Evolutionary conservation across 148 eudicot genomes (phyloP), one percentile per base, ranked within the genome.

Genomic region (Silene latifolia): DNA sequence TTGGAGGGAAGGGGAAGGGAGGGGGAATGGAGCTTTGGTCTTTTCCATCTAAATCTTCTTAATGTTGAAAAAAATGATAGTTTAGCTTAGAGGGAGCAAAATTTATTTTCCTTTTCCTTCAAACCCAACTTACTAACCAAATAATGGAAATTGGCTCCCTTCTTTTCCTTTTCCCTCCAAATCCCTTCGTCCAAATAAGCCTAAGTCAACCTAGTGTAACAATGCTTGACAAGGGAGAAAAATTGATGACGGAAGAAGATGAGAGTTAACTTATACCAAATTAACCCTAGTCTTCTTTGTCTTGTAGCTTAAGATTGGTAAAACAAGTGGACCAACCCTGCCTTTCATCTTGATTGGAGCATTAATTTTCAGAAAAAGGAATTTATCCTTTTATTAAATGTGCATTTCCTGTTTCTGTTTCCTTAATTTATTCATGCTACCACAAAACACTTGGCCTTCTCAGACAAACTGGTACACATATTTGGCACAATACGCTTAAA

Each of bases 211-310:
- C 27, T 29, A 18, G 13, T 64, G 68, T 66, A 21, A 13, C 4
- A 8, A 27, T 61, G 68, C 4, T 62, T 20, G 21, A 46, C 21
- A 73, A 44, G 58, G 21, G 58, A 61, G 76, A 61, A 73, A 73
- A 13, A 44, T 46, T 20, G 20, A 46, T 62, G 4, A 35, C 35
- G 12, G 35, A 32, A 32, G 35, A 60, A 60, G 25, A 21, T 62
- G 65, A 24, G 13, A 10, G 23, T 62, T 2, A 62, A 24, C 8
- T 24, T 62, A 24, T 62, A n/a, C 32, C 32, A 62, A 23, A 56
- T 56, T 15, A 56, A 56, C 21, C 17, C 32, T 7, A 24, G 15
- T 62, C 10, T 24, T 20, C 32, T 19, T 62, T 25, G 32, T 63
- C 66, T 63, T 63, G 32, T 63, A 63, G 32, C 66, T 63, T 25